Conservation (phyloP, 441 rosid species). For the Adansonia madagascariensis region DNA sequence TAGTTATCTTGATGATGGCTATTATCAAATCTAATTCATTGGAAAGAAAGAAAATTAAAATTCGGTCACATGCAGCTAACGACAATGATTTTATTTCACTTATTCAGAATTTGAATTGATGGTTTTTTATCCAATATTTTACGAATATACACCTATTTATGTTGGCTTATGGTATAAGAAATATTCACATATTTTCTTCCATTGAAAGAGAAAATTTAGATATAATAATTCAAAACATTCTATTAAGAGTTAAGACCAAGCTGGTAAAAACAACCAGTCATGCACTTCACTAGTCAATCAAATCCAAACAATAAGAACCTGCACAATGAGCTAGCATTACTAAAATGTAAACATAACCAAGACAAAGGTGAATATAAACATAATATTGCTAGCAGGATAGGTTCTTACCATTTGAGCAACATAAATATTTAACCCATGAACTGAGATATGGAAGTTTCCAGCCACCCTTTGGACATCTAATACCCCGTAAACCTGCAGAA, state of each 20-base stretch:
- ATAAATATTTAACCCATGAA: conserved; percentile 90
- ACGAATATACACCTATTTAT: not conserved
- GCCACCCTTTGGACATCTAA: conserved; percentile 98
- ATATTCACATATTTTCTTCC: not conserved
- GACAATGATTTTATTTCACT: not conserved
- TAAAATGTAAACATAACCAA: not conserved
- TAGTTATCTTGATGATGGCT: not conserved
- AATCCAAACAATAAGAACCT: conserved; percentile 16
- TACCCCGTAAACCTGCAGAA: conserved; percentile 82
- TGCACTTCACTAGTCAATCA: conserved; percentile 15
- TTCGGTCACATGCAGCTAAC: not conserved
- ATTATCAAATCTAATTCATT: not conserved
- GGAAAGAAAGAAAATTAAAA: not conserved
- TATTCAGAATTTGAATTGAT: not conserved
- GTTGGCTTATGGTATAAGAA: not conserved
- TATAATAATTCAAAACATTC: not conserved
- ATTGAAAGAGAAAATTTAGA: not conserved
- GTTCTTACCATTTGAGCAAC: conserved; percentile 90
- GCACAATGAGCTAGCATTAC: not conserved
- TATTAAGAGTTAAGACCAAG: not conserved
- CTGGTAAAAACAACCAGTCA: not conserved
- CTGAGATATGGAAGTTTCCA: conserved; percentile 97
- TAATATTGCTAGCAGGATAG: not conserved
- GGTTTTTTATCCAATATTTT: not conserved
- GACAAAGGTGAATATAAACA: not conserved